Conservation (phyloP, 352 stramenopile species). For the Blastocystis sp. region DNA sequence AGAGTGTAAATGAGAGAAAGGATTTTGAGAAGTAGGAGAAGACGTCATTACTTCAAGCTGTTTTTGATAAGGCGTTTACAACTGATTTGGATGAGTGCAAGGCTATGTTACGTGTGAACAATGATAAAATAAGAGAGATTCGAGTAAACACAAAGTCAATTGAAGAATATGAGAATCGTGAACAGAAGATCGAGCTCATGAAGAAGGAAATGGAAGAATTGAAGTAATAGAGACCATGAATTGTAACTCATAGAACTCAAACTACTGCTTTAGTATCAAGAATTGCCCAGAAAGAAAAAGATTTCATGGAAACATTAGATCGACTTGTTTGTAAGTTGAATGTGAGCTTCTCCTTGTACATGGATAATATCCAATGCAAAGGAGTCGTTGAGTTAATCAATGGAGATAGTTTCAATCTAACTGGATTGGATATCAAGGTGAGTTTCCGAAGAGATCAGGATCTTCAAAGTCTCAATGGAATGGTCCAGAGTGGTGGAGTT, state of each 20-base stretch:
- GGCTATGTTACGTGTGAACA: not conserved
- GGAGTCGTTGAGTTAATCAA: constrained; percentile 69
- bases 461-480: constrained; percentile 71
- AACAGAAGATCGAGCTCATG: constrained; percentile 69
- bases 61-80: constrained; percentile 14
- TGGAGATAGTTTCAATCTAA: constrained; percentile 70
- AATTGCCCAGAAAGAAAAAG: constrained; percentile 65
- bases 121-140: constrained; percentile 44
- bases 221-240: constrained; percentile 8
- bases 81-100: not conserved
- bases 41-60: constrained; percentile 1
- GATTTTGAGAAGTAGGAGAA: not conserved
- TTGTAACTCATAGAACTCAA: not conserved
- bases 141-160: constrained; percentile 17
- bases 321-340: constrained; percentile 64
- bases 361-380: constrained; percentile 62
- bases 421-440: constrained; percentile 76
- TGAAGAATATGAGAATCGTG: constrained; percentile 18
- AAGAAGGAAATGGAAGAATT: constrained; percentile 66
- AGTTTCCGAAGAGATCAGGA: constrained; percentile 71
- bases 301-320: constrained; percentile 68
- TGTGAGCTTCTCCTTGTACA: constrained; percentile 5
- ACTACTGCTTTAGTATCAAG: not conserved
- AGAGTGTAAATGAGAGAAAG: not conserved
- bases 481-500: constrained; percentile 74